Evolutionary conservation across 208 protist species (phyloP).

Genomic region (Trypanosoma scelopori): DNA sequence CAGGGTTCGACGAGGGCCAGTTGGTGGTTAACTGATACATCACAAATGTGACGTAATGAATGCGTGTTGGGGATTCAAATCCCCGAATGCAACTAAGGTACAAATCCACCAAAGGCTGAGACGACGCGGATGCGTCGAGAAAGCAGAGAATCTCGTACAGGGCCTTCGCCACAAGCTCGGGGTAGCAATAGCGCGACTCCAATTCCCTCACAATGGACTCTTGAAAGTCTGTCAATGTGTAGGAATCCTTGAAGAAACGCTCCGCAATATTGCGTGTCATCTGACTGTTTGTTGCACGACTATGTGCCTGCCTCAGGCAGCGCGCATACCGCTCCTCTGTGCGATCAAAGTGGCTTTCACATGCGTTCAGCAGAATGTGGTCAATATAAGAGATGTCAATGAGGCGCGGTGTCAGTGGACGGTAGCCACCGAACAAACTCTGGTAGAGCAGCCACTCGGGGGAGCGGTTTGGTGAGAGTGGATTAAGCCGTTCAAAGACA

Average conservation of each 20-base stretch:
- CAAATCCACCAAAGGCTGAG: constrained; percentile 53
- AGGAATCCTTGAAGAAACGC: constrained; percentile 80
- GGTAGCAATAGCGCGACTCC: constrained; percentile 80
- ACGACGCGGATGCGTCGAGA: constrained; percentile 63
- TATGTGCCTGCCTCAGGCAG: constrained; percentile 55
- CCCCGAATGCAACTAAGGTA: constrained; percentile 84
- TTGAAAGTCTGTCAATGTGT: constrained; percentile 85
- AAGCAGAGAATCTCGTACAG: constrained; percentile 91
- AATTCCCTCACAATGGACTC: constrained; percentile 84
- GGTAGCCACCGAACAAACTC: constrained; percentile 72
- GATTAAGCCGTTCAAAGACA: constrained; percentile 76
- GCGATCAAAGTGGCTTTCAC: constrained; percentile 74
- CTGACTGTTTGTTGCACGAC: constrained; percentile 65
- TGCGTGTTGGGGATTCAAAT: constrained; percentile 75
- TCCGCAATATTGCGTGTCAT: constrained; percentile 68
- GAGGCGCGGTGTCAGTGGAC: constrained; percentile 74
- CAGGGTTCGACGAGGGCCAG: constrained; percentile 79
- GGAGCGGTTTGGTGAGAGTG: constrained; percentile 79
- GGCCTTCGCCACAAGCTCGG: constrained; percentile 86
- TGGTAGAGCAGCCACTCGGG: constrained; percentile 87
- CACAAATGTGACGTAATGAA: constrained; percentile 84
- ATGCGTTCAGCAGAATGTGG: constrained; percentile 74
- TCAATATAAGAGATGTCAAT: constrained; percentile 83
- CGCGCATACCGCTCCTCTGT: constrained; percentile 76
- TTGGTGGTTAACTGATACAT: constrained; percentile 82